phyloP scores from a whole-genome alignment of 345 rosid species.

The Murraya paniculata region DNA sequence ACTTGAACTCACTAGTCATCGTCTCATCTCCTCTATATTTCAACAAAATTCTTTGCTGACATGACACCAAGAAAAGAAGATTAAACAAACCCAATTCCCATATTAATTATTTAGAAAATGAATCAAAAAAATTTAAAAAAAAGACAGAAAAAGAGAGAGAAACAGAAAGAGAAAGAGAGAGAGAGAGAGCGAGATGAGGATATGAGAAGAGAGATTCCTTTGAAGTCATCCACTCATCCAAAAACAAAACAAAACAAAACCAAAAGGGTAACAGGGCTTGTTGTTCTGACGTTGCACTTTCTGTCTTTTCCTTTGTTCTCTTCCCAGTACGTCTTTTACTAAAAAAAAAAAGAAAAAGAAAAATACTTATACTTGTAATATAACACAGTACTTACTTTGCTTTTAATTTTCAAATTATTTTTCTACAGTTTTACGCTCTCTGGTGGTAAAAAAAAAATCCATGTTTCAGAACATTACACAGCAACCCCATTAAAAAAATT shows the following conservation, averaged over 20 bases:
- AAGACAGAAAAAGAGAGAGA: conserved; percentile 16
- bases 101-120: background rate
- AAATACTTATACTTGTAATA: conserved; percentile 1
- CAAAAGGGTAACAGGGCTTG: conserved; percentile 22
- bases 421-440: background rate
- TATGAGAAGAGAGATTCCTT: conserved; percentile 24
- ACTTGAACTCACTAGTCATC: conserved; percentile 14
- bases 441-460: background rate
- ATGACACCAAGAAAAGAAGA: no score
- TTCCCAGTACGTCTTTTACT: conserved; percentile 14
- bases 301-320: conserved; percentile 49
- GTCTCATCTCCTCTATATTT: background rate
- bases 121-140: background rate
- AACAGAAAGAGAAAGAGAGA: conserved; percentile 18
- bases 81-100: background rate
- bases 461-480: no score
- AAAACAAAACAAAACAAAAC: conserved; percentile 29
- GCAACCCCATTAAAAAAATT: no score
- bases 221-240: conserved; percentile 33
- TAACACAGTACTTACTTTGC: background rate
- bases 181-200: conserved; percentile 28
- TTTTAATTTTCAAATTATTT: conserved; percentile 9
- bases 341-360: background rate
- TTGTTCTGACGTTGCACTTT: conserved; percentile 44
- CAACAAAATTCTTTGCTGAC: conserved; percentile 4